Percentiles rank a stretch among this genome's conserved stretches.
phyloP scores from a whole-genome alignment of 768 basidiomycete species.

The Gymnopilus junonius region DNA sequence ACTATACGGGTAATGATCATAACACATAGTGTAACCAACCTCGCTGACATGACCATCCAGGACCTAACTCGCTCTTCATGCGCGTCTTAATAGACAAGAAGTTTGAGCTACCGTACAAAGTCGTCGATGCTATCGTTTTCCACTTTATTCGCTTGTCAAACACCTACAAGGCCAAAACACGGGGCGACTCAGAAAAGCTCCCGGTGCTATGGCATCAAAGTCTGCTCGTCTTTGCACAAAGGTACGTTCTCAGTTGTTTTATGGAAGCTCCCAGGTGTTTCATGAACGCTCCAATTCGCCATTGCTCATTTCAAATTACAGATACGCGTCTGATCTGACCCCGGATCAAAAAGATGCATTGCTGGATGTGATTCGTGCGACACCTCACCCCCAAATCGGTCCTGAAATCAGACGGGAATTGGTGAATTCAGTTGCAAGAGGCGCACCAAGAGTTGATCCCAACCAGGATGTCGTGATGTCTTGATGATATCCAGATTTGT shows the following conservation, averaged over 20 bases:
- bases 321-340: constrained; percentile 92
- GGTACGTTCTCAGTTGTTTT: constrained; percentile 64
- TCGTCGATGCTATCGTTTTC: constrained; percentile 95
- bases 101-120: constrained; percentile 96
- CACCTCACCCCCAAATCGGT: constrained; percentile 87
- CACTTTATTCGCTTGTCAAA: constrained; percentile 98
- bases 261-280: too few relatives aligned
- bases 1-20: constrained; percentile 74
- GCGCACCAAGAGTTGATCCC: constrained; percentile 71
- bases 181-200: constrained; percentile 76
- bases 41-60: constrained; percentile 34
- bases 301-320: constrained; percentile 32
- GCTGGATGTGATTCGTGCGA: constrained; percentile 87
- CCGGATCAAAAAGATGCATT: constrained; percentile 98
- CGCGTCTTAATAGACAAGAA: constrained; percentile 98
- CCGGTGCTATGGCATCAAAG: constrained; percentile 99
- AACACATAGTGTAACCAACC: not conserved
- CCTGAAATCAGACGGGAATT: constrained; percentile 91
- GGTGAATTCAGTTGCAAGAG: constrained; percentile 84
- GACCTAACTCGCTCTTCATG: constrained; percentile 96
- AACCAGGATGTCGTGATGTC: constrained; percentile 72
- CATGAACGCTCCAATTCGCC: not conserved
- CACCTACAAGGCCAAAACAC: constrained; percentile 74
- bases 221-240: constrained; percentile 90
- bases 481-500: constrained; percentile 28